phyloP scores from a whole-genome alignment of 2,329 filamentous ascomycete species.

The Aspergillus flavus region DNA sequence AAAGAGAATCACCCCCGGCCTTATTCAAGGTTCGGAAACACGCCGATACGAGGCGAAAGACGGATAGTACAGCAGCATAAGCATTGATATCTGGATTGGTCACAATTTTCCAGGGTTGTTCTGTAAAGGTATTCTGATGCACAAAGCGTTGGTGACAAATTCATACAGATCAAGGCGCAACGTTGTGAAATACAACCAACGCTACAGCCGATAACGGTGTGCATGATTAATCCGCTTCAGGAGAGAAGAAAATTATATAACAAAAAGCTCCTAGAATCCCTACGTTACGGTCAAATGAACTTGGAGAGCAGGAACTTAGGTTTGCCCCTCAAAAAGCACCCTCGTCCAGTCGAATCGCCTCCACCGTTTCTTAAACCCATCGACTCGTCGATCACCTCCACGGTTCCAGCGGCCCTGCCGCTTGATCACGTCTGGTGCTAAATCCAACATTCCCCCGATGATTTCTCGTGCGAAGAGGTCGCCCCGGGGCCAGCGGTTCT shows the following conservation, averaged over 20 bases:
- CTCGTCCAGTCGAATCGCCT: slow-evolving; percentile 89
- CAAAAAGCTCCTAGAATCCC: not conserved
- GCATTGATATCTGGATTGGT: not conserved
- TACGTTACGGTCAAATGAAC: not conserved
- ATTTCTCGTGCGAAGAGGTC: slow-evolving; percentile 93
- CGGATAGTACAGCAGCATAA: not conserved
- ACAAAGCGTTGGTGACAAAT: not conserved
- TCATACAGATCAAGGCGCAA: not conserved
- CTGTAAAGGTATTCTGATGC: not conserved
- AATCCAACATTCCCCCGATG: slow-evolving; percentile 87
- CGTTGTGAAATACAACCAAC: not conserved
- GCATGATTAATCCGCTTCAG: not conserved
- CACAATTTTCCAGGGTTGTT: not conserved
- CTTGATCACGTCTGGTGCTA: slow-evolving; percentile 80
- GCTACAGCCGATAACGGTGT: not conserved
- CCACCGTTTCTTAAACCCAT: slow-evolving; percentile 83
- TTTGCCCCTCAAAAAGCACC: slow-evolving; percentile 56
- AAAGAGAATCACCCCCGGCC: not conserved
- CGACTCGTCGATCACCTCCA: slow-evolving; percentile 66
- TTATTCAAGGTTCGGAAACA: not conserved
- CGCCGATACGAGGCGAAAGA: not conserved
- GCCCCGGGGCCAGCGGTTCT: slow-evolving; percentile 80
- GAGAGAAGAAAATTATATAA: not conserved
- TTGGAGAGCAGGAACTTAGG: not conserved
- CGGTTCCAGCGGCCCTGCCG: slow-evolving; percentile 84